These are phyloP conservation scores for Lactarius akahatsu DNA, from an alignment of 768 basidiomycete species.

Conservation along the genomic window DNA sequence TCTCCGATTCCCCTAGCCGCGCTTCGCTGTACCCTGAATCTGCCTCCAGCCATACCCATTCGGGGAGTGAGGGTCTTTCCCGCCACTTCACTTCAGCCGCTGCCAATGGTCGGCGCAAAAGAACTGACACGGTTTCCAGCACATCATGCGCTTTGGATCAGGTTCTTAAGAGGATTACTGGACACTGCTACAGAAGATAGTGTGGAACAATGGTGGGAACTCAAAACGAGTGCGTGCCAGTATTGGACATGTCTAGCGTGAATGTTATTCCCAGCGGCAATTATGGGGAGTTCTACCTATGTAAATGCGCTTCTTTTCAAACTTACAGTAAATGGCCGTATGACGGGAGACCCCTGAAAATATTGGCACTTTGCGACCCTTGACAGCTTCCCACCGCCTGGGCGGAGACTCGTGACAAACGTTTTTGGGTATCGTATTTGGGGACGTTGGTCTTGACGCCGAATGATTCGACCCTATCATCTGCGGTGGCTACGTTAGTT, in stretches of 20 bases:
- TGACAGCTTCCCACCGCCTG: neutral
- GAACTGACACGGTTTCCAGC: neutral
- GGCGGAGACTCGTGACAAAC: neutral
- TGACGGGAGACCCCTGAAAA: neutral
- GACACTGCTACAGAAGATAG: neutral
- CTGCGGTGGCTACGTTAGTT: too few species aligned
- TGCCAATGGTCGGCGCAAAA: neutral
- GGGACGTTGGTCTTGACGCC: neutral
- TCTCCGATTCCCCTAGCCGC: too few species aligned
- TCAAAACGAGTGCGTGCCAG: neutral
- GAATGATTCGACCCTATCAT: too few species aligned
- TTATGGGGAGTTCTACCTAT: neutral
- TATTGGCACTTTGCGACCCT: neutral
- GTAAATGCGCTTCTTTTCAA: neutral
- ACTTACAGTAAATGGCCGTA: neutral
- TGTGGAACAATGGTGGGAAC: neutral
- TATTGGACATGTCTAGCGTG: neutral
- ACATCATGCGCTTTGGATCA: neutral
- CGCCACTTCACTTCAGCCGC: neutral
- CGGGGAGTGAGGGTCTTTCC: neutral
- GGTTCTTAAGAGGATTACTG: neutral
- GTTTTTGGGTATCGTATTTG: neutral
- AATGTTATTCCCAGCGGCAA: neutral
- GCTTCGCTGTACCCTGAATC: neutral
- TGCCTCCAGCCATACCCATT: too few species aligned